These are phyloP conservation scores for Phaeosphaeriaceae sp. DNA, from an alignment of 2,329 filamentous ascomycete genomes.

Conservation along the genomic window DNA sequence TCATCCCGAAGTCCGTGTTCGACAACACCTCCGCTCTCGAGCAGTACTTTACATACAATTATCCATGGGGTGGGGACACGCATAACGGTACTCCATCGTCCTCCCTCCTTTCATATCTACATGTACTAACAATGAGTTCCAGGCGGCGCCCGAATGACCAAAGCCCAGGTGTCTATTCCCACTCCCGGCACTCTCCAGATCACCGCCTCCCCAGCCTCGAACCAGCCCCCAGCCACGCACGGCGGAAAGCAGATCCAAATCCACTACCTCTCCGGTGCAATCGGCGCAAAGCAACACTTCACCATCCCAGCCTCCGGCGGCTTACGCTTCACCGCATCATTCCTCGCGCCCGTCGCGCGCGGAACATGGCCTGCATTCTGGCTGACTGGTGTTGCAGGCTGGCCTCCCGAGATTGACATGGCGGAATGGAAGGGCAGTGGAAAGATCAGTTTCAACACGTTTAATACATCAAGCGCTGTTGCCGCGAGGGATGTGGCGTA, in stretches of 20 bases:
- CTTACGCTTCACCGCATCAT: neutral
- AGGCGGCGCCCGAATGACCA: conserved; percentile 60
- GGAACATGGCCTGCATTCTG: conserved; percentile 67
- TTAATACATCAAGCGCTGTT: conserved; percentile 58
- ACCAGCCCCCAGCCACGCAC: conserved; percentile 46
- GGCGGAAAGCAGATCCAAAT: conserved; percentile 49
- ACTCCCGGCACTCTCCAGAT: conserved; percentile 53
- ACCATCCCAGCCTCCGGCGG: neutral
- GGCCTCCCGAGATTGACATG: conserved; percentile 68
- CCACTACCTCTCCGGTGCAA: conserved; percentile 60
- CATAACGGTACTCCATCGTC: conserved; percentile 57
- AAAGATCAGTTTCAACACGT: conserved; percentile 64
- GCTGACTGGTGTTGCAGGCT: conserved; percentile 62
- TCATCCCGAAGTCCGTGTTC: conserved; percentile 40
- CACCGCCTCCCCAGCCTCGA: conserved; percentile 55
- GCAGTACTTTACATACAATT: conserved; percentile 60
- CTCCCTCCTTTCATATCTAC: neutral
- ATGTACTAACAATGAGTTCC: neutral
- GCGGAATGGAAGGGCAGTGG: conserved; percentile 67
- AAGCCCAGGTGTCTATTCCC: conserved; percentile 53
- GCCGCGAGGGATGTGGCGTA: conserved; percentile 59
- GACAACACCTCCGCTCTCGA: conserved; percentile 40
- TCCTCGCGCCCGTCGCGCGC: neutral
- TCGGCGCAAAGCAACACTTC: conserved; percentile 50
- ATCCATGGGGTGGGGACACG: conserved; percentile 63